Base-by-base conservation (phyloP, 208 protist genomes). In the Acanthamoeba lenticulata region DNA sequence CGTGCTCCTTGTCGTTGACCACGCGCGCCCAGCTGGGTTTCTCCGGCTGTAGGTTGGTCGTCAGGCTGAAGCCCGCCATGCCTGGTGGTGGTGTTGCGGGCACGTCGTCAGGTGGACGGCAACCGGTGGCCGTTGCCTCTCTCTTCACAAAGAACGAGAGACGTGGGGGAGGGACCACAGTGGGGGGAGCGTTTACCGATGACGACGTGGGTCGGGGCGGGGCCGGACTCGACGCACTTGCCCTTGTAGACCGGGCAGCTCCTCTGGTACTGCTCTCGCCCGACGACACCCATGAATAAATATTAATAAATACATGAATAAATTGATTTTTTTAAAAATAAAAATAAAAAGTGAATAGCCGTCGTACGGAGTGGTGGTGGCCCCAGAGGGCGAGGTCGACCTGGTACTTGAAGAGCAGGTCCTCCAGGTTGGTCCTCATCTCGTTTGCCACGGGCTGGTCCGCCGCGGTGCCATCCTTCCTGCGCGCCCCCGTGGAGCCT, bases 371-470 rank as follows among this genome's bases (percentile, higher is more conserved):
- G 49, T 91, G 85, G 38, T 91, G 60, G 85, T 91, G 85, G n/a
- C 85, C 85, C 49, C 60, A 91, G 49, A 91, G 49, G n/a, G 38
- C 55, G 38, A 91, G 85, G 49, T 91, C 85, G 49, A 91, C 85
- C 42, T 69, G 34, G 85, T 91, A 91, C 55, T 65, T 72, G 49
- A 91, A 65, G 19, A 91, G 60, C 47, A 91, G 38, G 27, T 91
- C 85, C 38, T 91, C 85, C 2, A 91, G 0, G 7, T 52, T 83
- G 42, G 42, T 21, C 42, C 74, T 1, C 0, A 83, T 34, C 40
- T 83, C 74, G 2, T 40, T 42, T 24, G 85, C 85, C 0, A 91
- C 60, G 24, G 49, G 85, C 85, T 74, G 49, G 11, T 91, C 60
- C 9, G 17, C 85, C 0, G 85, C 85, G 38, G 42, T 47, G 36